These are phyloP conservation scores for Mollisiaceae sp. DNA, from an alignment of 2,329 filamentous ascomycete genomes.

Conservation along the genomic window DNA sequence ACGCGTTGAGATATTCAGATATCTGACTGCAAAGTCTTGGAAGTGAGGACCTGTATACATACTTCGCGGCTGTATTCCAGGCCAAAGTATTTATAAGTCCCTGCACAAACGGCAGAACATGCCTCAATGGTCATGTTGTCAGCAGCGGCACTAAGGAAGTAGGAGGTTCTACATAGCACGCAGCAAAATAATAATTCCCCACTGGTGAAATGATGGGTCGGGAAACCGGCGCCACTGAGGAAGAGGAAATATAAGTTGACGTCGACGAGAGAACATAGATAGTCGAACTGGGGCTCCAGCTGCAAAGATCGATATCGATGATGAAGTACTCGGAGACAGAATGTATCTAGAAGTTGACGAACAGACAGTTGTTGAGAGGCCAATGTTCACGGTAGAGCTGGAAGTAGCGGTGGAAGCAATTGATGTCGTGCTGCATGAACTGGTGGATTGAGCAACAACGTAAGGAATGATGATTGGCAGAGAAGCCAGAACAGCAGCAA, in stretches of 20 bases:
- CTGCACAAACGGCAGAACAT: slow-evolving; percentile 15
- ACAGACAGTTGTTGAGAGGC: too few species aligned
- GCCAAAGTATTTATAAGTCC: slow-evolving; percentile 47
- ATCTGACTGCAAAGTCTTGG: too few species aligned
- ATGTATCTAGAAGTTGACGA: too few species aligned
- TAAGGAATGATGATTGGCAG: too few species aligned
- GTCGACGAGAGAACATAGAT: too few species aligned
- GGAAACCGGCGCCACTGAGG: neutral
- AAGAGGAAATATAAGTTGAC: neutral
- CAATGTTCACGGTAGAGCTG: too few species aligned
- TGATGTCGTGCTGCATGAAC: neutral
- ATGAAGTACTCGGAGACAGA: too few species aligned
- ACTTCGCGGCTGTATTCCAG: slow-evolving; percentile 32
- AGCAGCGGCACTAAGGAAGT: slow-evolving; percentile 4
- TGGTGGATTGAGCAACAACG: neutral
- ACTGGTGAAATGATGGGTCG: neutral
- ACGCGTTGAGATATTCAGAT: too few species aligned
- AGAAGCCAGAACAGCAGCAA: neutral
- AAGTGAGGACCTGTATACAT: neutral
- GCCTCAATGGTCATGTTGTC: slow-evolving; percentile 14
- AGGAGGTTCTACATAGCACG: slow-evolving; percentile 27
- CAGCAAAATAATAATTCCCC: slow-evolving; percentile 15
- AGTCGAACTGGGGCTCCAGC: too few species aligned
- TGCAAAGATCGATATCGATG: too few species aligned
- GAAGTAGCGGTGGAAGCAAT: too few species aligned